Evolutionary conservation across 2,329 filamentous ascomycete species (phyloP), one percentile per base, ranked within the genome.

Genomic region (Diaporthe amygdali): DNA sequence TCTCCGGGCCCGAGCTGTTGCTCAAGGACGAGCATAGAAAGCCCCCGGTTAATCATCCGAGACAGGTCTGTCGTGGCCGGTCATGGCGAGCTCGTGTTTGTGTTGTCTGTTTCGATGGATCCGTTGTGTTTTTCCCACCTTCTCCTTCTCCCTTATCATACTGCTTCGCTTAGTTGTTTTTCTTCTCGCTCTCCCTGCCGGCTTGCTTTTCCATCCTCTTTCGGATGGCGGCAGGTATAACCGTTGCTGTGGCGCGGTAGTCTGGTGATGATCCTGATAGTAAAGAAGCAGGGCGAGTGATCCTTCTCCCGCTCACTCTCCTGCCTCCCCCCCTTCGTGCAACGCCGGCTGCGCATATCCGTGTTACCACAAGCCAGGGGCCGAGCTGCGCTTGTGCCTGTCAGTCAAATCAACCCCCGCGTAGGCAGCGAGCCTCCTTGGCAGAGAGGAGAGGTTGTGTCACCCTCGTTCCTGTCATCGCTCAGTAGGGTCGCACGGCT

Each of bases 331-430:
- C 34, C 47, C 14, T 52, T 41, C 3, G 64, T 71, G 64, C 22
- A 37, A 61, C 69, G 27, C 64, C 64, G 46, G 69, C 69, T 68
- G 69, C 46, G 59, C 37, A 27, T 68, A 66, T 47, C 25, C 32
- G 41, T 47, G 54, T 59, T 56, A 37, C 52, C 41, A 68, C 41
- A 59, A 37, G 41, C 25, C 37, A 54, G 44, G 41, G 20, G 47
- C 46, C 17, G 34, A n/a, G 51, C 39, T 46, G 17, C 44, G 17
- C n/a, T 64, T 49, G 59, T 37, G 59, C 44, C 59, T 63, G 59
- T 63, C 59, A 64, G 59, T 12, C 41, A 20, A 7, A 32, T 27
- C 17, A 14, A 37, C 34, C 54, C 41, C 59, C 14, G 59, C 59
- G 59, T 49, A 49, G 20, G 59, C 41, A 9, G 44, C 44, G n/a